phyloP scores from a whole-genome alignment of 306 rosid species.

The Boehmeria nivea region DNA sequence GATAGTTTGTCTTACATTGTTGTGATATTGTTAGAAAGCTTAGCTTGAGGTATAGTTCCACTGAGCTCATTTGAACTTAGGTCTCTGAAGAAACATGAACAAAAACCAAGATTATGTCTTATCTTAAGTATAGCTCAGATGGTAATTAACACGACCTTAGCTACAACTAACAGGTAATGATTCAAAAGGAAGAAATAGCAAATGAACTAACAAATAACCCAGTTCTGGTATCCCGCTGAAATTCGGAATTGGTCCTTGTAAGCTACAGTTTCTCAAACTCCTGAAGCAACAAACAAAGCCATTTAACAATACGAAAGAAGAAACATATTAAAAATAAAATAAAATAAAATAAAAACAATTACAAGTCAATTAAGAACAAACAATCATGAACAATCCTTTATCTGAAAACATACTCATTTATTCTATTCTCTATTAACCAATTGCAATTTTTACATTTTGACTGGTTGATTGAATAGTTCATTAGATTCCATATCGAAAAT shows the following conservation, averaged over 20 bases:
- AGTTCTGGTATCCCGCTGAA: slow-evolving; percentile 25
- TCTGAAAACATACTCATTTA: too few relatives aligned
- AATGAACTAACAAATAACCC: slow-evolving; percentile 21
- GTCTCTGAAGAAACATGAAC: slow-evolving; percentile 49
- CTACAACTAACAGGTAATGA: too few relatives aligned
- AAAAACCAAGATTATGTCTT: neutral
- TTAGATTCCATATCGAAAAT: too few relatives aligned
- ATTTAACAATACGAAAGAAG: too few relatives aligned
- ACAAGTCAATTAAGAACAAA: too few relatives aligned
- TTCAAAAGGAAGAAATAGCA: too few relatives aligned
- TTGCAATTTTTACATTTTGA: too few relatives aligned
- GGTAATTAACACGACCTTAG: too few relatives aligned
- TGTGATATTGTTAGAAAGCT: slow-evolving; percentile 57
- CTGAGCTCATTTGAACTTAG: slow-evolving; percentile 70
- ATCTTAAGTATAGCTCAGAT: too few relatives aligned
- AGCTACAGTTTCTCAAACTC: slow-evolving; percentile 82
- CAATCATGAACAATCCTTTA: too few relatives aligned
- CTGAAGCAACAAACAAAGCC: slow-evolving; percentile 35
- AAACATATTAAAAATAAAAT: neutral
- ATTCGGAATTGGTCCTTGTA: slow-evolving; percentile 86
- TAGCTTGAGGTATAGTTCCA: slow-evolving; percentile 55
- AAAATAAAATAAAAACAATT: neutral
- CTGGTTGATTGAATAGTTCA: too few relatives aligned
- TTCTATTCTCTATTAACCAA: too few relatives aligned
- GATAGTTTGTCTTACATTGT: slow-evolving; percentile 68